Evolutionary conservation across 352 stramenopile genomes (phyloP), one percentile per base, ranked within the genome.

Genomic region (Pythium scleroteichum): DNA sequence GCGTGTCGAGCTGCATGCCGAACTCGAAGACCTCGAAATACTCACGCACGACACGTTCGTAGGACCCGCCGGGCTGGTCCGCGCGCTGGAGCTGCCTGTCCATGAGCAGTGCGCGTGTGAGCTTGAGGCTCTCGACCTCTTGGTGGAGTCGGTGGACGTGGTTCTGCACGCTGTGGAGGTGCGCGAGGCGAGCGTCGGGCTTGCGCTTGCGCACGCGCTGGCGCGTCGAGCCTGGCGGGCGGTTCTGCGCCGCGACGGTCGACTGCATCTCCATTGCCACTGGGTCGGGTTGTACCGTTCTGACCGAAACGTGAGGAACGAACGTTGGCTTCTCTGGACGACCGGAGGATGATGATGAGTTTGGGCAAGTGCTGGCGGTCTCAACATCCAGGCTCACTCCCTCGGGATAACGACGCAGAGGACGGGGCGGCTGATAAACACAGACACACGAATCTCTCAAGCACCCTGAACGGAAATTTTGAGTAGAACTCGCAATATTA

Each of bases 111-210:
- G 50, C 44, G 5, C 55, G 55, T 46, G 55, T 63, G 33, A 63
- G 46, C 46, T 63, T 63, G 22, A 63, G 46, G 27, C 45, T 56
- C 55, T 63, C 55, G 24, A 63, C 55, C 33, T 63, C 55, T 35
- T 63, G 55, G 35, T 63, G 55, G 22, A 63, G 55, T 13, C 55
- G 45, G 20, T 63, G 55, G 16, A 63, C 55, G n/a, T 50, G 38
- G 1, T 44, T 63, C 38, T 63, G 55, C 45, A 55, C 29, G 17
- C 22, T 56, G 46, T 63, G 55, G 14, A 63, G 26, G 3, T 63
- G 55, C 32, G 55, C 39, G 32, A 63, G 45, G 10, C 55, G 55
- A 22, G 45, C 55, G 29, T 63, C 55, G 23, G 55, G 45, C 46
- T 63, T 63, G 45, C 55, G 55, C 38, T 63, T 53, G 23, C 55